These are phyloP conservation scores for Elongisporangium prolatum DNA, from an alignment of 352 stramenopile genomes.

Conservation along the genomic window DNA sequence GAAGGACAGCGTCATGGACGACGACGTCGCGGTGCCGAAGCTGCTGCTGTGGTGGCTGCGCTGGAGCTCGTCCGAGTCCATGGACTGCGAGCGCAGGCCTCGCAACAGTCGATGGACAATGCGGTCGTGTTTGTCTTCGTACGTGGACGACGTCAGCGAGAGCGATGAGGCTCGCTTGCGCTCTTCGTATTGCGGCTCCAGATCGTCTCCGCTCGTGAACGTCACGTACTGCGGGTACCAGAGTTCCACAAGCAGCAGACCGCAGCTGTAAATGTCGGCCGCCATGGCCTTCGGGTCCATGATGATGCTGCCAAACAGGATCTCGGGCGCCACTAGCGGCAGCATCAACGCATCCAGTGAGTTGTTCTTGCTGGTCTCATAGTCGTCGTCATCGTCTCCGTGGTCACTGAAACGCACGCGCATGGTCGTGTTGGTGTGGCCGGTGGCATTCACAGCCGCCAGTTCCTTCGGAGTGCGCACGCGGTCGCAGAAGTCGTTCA, in stretches of 20 bases:
- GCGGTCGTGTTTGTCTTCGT: constrained; percentile 5
- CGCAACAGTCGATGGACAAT: too few relatives aligned
- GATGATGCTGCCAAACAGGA: constrained; percentile 20
- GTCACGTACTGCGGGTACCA: constrained; percentile 47
- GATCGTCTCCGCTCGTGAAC: constrained; percentile 24
- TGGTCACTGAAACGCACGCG: constrained; percentile 12
- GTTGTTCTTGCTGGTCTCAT: constrained; percentile 3
- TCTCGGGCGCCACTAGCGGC: constrained; percentile 41
- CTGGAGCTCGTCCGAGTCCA: constrained; percentile 2
- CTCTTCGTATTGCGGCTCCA: background rate
- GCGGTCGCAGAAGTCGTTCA: constrained; percentile 50
- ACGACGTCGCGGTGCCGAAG: background rate
- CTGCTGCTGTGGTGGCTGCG: constrained; percentile 4
- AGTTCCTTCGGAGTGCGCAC: constrained; percentile 17
- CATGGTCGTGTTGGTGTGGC: constrained; percentile 12
- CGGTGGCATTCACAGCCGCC: too few relatives aligned
- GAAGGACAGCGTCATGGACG: constrained; percentile 30
- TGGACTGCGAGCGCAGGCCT: too few relatives aligned
- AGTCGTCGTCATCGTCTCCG: constrained; percentile 10
- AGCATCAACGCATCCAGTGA: constrained; percentile 11
- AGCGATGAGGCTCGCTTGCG: background rate
- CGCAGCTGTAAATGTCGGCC: constrained; percentile 55
- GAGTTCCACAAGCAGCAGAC: constrained; percentile 49
- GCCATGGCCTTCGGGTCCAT: constrained; percentile 20
- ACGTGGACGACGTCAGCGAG: background rate